Evolutionary conservation across 495 filamentous ascomycete genomes (phyloP).

Genomic region (Xylaria curta): DNA sequence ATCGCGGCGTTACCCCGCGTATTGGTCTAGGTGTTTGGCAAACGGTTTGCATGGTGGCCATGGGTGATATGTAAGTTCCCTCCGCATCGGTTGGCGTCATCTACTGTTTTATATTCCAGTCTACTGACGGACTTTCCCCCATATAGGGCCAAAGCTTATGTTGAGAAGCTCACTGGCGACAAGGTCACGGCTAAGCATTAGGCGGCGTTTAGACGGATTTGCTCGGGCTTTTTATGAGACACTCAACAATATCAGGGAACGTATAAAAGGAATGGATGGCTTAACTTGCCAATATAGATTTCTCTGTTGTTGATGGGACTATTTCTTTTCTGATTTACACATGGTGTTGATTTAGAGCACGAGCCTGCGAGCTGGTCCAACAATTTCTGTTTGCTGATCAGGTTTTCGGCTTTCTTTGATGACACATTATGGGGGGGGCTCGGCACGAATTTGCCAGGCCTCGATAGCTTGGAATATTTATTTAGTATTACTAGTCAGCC

Average conservation of each 20-base stretch:
- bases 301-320: constrained; percentile 5
- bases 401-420: constrained; percentile 6
- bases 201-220: constrained; percentile 44
- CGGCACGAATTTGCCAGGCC: neutral
- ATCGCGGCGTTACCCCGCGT: constrained; percentile 92
- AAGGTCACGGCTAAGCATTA: constrained; percentile 97
- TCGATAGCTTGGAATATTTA: constrained; percentile 4
- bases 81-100: constrained; percentile 3
- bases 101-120: neutral
- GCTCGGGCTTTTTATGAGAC: constrained; percentile 23
- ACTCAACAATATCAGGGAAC: constrained; percentile 20
- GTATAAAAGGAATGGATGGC: constrained; percentile 16
- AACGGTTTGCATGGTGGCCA: constrained; percentile 99
- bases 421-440: neutral
- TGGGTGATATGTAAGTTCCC: constrained; percentile 92
- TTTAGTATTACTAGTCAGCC: neutral
- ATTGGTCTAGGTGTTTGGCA: constrained; percentile 98
- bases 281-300: constrained; percentile 22
- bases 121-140: constrained; percentile 30
- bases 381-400: neutral
- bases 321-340: constrained; percentile 7
- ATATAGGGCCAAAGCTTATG: constrained; percentile 90
- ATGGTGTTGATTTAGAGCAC: constrained; percentile 1
- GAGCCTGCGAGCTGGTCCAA: neutral
- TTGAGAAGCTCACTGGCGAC: constrained; percentile 96